A percentile compares a stretch with the other conserved stretches of the same genome.
Evolutionary conservation across 1,284 basidiomycete species (phyloP).

Genomic region (Leccinum fuscescens): DNA sequence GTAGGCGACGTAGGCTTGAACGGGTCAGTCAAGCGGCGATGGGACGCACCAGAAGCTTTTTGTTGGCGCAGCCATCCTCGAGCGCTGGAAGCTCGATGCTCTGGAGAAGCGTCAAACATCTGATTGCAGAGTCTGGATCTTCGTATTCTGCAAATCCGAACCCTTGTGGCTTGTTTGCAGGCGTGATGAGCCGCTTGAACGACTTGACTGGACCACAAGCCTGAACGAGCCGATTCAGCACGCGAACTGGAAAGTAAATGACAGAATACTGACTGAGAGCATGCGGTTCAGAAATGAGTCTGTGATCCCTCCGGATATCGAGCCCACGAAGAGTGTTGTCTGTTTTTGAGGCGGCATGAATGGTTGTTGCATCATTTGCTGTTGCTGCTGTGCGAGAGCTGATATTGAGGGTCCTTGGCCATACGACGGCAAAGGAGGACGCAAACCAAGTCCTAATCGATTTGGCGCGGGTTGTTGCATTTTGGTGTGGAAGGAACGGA

Average conservation of each 20-base stretch:
- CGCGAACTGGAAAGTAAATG: neutral
- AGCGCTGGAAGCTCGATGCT: slow-evolving; percentile 83
- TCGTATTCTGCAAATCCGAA: slow-evolving; percentile 95
- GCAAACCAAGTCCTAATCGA: slow-evolving; percentile 80
- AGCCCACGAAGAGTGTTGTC: slow-evolving; percentile 86
- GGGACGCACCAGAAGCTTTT: slow-evolving; percentile 77
- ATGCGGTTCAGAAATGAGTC: slow-evolving; percentile 78
- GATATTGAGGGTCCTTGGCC: slow-evolving; percentile 86
- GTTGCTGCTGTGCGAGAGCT: slow-evolving; percentile 78
- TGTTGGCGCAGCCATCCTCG: slow-evolving; percentile 80
- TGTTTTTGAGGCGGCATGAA: slow-evolving; percentile 59
- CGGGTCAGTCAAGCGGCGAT: slow-evolving; percentile 18
- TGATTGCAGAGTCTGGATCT: slow-evolving; percentile 83
- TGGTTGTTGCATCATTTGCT: slow-evolving; percentile 57
- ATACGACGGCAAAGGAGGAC: slow-evolving; percentile 78
- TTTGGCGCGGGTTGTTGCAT: slow-evolving; percentile 74
- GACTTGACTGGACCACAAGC: slow-evolving; percentile 85
- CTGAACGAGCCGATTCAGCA: slow-evolving; percentile 38
- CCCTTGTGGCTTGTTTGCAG: slow-evolving; percentile 88
- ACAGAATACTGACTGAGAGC: slow-evolving; percentile 60
- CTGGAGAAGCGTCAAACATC: slow-evolving; percentile 80
- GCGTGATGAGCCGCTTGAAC: slow-evolving; percentile 87
- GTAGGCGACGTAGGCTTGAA: slow-evolving; percentile 39
- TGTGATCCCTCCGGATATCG: slow-evolving; percentile 89
- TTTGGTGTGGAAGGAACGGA: slow-evolving; percentile 1